Conservation (phyloP, 208 protist genomes). For the Kentomonas sorsogonicus region DNA sequence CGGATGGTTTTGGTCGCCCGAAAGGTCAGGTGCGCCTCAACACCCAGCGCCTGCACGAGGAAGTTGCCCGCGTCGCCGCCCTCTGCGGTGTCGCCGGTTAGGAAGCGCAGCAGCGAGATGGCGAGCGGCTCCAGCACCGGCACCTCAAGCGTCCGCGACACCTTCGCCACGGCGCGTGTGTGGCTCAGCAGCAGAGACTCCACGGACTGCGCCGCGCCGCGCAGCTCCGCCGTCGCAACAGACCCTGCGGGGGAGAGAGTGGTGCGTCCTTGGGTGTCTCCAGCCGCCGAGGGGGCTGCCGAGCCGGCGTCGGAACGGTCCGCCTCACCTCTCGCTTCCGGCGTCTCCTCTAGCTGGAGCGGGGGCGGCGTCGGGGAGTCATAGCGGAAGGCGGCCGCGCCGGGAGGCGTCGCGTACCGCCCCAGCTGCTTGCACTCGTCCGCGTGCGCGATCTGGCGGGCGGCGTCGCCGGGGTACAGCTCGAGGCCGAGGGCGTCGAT, state of each 20-base stretch:
- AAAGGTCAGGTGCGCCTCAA: slow-evolving; percentile 46
- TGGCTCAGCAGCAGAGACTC: slow-evolving; percentile 66
- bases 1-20: slow-evolving; percentile 74
- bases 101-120: slow-evolving; percentile 24
- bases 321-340: not conserved
- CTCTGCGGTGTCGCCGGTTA: too few species aligned
- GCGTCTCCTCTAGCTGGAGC: slow-evolving; percentile 28
- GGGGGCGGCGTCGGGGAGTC: slow-evolving; percentile 38
- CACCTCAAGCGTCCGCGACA: slow-evolving; percentile 27
- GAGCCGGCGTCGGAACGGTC: not conserved
- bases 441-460: slow-evolving; percentile 50
- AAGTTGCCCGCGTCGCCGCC: slow-evolving; percentile 36
- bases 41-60: slow-evolving; percentile 61
- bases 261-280: not conserved
- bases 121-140: slow-evolving; percentile 28
- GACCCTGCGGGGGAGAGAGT: too few species aligned
- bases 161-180: slow-evolving; percentile 31
- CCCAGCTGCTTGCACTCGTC: slow-evolving; percentile 59
- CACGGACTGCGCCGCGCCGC: slow-evolving; percentile 13
- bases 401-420: slow-evolving; percentile 62
- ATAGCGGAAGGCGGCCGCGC: slow-evolving; percentile 49
- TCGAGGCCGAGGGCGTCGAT: slow-evolving; percentile 79
- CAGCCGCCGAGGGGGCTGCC: not conserved
- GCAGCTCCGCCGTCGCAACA: not conserved
- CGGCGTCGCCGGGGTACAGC: slow-evolving; percentile 46